Evolutionary conservation across 192 early-diverging fungal species (phyloP).

Genomic region (Phlyctochytrium planicorne): DNA sequence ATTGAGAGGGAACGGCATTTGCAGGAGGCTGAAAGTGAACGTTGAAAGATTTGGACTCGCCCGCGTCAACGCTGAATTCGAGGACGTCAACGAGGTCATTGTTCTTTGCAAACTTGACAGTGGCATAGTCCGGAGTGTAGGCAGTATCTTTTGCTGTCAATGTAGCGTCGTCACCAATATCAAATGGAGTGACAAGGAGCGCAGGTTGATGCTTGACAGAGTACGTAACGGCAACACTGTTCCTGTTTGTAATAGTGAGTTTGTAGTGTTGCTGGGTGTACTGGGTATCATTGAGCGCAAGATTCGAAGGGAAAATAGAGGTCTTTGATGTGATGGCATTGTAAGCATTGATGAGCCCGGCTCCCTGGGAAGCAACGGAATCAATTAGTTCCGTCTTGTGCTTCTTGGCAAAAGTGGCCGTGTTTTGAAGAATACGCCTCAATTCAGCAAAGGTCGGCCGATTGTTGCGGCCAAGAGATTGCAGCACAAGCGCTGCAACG

Average conservation of each 20-base stretch:
- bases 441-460: conserved; percentile 18
- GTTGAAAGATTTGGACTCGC: conserved; percentile 22
- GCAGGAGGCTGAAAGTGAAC: conserved; percentile 29
- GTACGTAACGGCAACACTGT: conserved; percentile 2
- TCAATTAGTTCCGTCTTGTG: conserved; percentile 20
- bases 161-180: conserved; percentile 2
- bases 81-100: not conserved
- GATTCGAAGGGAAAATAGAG: conserved; percentile 41
- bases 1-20: conserved; percentile 2
- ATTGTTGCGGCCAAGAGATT: conserved; percentile 27
- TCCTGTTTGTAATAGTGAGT: not conserved
- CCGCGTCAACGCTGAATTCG: conserved; percentile 27
- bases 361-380: conserved; percentile 42
- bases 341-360: conserved; percentile 52
- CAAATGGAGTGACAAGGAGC: not conserved
- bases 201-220: not conserved
- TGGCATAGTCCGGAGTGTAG: not conserved
- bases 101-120: not conserved
- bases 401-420: not conserved
- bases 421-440: conserved; percentile 28
- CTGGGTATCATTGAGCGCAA: conserved; percentile 17
- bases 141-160: not conserved
- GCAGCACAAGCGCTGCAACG: conserved; percentile 60
- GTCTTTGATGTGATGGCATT: conserved; percentile 34
- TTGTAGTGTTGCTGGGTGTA: conserved; percentile 5